These are phyloP conservation scores for Dittrichia graveolens DNA, from an alignment of 129 eudicot genomes.

Conservation along the genomic window DNA sequence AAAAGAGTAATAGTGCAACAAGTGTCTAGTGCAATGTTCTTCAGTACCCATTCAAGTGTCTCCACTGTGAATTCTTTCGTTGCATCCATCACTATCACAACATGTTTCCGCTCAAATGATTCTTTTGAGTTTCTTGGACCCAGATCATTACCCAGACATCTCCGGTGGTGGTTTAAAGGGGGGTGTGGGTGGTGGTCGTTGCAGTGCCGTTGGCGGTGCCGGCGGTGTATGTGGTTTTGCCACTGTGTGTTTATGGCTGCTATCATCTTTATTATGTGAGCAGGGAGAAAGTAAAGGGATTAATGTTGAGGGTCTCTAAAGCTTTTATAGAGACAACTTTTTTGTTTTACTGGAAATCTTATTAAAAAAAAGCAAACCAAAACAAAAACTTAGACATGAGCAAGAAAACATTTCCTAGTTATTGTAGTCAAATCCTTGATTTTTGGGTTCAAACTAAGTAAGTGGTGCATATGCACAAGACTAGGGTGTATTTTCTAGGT, in stretches of 20 bases:
- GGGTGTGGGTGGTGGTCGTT: slow-evolving; percentile 7
- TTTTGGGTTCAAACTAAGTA: slow-evolving; percentile 33
- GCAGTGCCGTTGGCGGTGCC: not conserved
- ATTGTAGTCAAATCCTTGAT: slow-evolving; percentile 11
- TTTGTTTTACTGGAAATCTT: slow-evolving; percentile 28
- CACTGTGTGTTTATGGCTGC: slow-evolving; percentile 18
- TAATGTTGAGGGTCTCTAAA: slow-evolving; percentile 9
- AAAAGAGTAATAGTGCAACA: slow-evolving; percentile 59
- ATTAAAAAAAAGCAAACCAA: not conserved
- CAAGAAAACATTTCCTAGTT: slow-evolving; percentile 25
- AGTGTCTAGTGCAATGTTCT: slow-evolving; percentile 38
- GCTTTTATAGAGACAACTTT: slow-evolving; percentile 7
- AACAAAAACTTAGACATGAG: slow-evolving; percentile 25
- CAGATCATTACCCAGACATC: slow-evolving; percentile 35
- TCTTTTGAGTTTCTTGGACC: slow-evolving; percentile 31
- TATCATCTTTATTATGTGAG: slow-evolving; percentile 26
- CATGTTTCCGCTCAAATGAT: slow-evolving; percentile 37
- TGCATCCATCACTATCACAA: slow-evolving; percentile 67
- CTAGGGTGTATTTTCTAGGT: slow-evolving; percentile 30
- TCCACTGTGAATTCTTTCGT: slow-evolving; percentile 50
- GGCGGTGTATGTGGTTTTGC: slow-evolving; percentile 21
- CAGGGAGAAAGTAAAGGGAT: slow-evolving; percentile 25
- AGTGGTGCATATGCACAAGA: slow-evolving; percentile 7
- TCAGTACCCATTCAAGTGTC: slow-evolving; percentile 62
- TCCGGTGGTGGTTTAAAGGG: slow-evolving; percentile 17